phyloP scores from a whole-genome alignment of 371 early-diverging fungal species.

The Mortierella sp. region DNA sequence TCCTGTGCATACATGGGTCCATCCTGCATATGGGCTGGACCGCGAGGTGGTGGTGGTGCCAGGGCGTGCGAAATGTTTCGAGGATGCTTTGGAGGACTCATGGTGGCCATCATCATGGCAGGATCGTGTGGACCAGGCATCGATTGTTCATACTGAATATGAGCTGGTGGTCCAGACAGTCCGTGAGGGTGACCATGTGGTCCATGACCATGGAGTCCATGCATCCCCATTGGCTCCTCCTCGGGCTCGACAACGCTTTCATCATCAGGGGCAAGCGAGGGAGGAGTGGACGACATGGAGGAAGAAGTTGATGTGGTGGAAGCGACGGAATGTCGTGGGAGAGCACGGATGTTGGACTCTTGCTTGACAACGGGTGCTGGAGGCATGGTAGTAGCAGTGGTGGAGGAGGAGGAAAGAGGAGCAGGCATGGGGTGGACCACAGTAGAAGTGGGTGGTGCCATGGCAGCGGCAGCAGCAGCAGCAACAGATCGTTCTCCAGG shows the following conservation, averaged over 20 bases:
- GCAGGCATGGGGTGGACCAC: background rate
- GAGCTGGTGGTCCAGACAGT: too few relatives aligned
- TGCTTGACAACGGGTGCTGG: conserved; percentile 23
- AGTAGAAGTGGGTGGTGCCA: background rate
- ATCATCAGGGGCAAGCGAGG: conserved; percentile 36
- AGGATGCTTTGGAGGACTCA: too few relatives aligned
- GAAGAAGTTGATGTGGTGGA: conserved; percentile 27
- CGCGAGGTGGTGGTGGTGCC: too few relatives aligned
- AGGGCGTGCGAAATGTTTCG: too few relatives aligned
- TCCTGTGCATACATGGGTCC: too few relatives aligned
- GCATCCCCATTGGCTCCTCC: conserved; percentile 9
- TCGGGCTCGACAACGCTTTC: conserved; percentile 34
- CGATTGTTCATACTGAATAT: too few relatives aligned
- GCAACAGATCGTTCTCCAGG: conserved; percentile 6
- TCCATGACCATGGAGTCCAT: too few relatives aligned
- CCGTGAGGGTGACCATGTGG: too few relatives aligned
- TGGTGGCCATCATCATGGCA: too few relatives aligned
- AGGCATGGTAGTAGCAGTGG: background rate
- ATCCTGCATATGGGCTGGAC: too few relatives aligned
- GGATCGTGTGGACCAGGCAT: too few relatives aligned
- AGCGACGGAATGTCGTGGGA: conserved; percentile 23
- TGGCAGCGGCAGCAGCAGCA: background rate
- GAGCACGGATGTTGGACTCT: conserved; percentile 12
- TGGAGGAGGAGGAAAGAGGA: too few relatives aligned
- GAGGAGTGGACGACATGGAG: conserved; percentile 30